phyloP scores from a whole-genome alignment of 768 basidiomycete genomes.

The Phylloporus arenicola region DNA sequence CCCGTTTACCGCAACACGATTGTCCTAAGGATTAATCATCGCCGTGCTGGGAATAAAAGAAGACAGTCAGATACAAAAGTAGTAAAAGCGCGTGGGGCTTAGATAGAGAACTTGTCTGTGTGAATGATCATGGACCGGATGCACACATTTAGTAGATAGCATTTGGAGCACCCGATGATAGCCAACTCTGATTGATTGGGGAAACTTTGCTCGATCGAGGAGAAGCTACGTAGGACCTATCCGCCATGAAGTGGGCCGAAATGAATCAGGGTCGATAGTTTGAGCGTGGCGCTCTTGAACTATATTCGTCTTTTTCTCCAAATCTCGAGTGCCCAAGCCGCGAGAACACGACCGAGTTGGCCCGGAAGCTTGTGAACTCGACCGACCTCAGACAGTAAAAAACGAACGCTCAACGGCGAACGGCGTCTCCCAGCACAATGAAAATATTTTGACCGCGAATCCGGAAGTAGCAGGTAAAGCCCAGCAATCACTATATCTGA shows the following conservation, averaged over 20 bases:
- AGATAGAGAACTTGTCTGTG: not conserved
- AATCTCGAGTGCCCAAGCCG: not conserved
- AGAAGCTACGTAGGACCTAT: slow-evolving; percentile 3
- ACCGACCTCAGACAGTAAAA: slow-evolving; percentile 2
- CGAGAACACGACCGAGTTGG: not conserved
- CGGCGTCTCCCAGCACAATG: slow-evolving; percentile 21
- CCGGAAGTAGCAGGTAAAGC: slow-evolving; percentile 23
- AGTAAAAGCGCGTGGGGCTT: not conserved
- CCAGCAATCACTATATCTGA: slow-evolving; percentile 21
- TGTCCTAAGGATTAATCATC: slow-evolving; percentile 1
- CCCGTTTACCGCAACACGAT: slow-evolving; percentile 2
- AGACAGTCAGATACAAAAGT: not conserved
- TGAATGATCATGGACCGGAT: not conserved
- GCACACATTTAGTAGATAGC: slow-evolving; percentile 3
- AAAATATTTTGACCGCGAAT: slow-evolving; percentile 23
- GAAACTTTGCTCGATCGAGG: slow-evolving; percentile 15
- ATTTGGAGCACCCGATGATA: not conserved
- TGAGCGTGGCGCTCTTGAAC: slow-evolving; percentile 1
- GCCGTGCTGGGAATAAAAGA: slow-evolving; percentile 3
- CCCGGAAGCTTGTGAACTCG: not conserved
- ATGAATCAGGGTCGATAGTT: slow-evolving; percentile 26
- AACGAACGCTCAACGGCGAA: slow-evolving; percentile 2
- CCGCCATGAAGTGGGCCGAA: slow-evolving; percentile 22
- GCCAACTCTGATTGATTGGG: slow-evolving; percentile 12
- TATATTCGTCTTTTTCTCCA: not conserved